Conservation (phyloP, 371 early-diverging fungal species). For the Encephalitozoon hellem region DNA sequence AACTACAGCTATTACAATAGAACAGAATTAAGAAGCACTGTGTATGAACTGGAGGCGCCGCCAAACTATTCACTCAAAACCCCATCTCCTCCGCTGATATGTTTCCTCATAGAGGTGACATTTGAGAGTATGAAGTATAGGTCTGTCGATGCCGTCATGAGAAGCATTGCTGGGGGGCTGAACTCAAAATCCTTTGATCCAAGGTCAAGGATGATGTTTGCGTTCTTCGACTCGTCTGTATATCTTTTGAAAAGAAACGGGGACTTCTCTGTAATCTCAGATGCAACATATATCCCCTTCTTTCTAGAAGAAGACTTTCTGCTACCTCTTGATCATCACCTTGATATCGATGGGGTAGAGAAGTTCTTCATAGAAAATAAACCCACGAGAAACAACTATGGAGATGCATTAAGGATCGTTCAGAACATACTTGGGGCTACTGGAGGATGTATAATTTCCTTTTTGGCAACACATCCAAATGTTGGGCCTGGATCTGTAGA, state of each 20-base stretch:
- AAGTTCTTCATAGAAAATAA: conserved; percentile 25
- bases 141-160: conserved; percentile 12
- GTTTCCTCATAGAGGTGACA: conserved; percentile 54
- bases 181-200: conserved; percentile 6
- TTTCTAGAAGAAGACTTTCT: conserved; percentile 23
- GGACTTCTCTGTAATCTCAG: conserved; percentile 12
- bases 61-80: conserved; percentile 23
- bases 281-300: conserved; percentile 30
- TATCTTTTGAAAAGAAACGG: conserved; percentile 35
- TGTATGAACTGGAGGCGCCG: conserved; percentile 55
- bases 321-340: conserved; percentile 24
- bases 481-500: conserved; percentile 32
- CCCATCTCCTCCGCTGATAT: conserved; percentile 31
- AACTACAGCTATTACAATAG: conserved; percentile 38
- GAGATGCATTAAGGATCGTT: conserved; percentile 43
- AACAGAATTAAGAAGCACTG: conserved; percentile 31
- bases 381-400: conserved; percentile 40
- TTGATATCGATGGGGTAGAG: conserved; percentile 9
- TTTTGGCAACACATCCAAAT: conserved; percentile 51
- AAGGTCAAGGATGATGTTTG: conserved; percentile 36
- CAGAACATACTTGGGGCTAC: conserved; percentile 11
- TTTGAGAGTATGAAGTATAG: conserved; percentile 26
- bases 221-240: conserved; percentile 37
- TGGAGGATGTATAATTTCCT: conserved; percentile 46
- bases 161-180: conserved; percentile 31